phyloP scores from a whole-genome alignment of 345 rosid species.

The Rhizophora mangle region DNA sequence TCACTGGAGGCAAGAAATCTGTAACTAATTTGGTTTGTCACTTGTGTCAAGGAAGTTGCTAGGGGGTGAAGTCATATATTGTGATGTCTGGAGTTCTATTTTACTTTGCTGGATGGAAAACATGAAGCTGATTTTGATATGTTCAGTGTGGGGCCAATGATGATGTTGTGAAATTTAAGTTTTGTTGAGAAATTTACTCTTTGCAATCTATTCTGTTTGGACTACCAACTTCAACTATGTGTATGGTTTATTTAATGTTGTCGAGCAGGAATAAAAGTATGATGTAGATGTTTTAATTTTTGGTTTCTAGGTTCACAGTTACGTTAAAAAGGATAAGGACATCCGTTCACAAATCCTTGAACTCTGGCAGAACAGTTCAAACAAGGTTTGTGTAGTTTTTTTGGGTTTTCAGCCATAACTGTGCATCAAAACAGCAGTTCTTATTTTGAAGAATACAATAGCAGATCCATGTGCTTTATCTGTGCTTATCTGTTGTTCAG shows the following conservation, averaged over 20 bases:
- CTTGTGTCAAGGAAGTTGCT: not conserved
- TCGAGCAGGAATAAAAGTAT: conserved; percentile 1
- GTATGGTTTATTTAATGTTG: not conserved
- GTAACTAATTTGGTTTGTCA: not conserved
- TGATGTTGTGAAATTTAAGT: not conserved
- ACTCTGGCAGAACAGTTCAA: conserved; percentile 52
- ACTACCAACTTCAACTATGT: not conserved
- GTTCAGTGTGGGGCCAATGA: conserved; percentile 2
- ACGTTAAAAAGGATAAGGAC: conserved; percentile 41
- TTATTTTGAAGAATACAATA: not conserved
- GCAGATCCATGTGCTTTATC: conserved; percentile 9
- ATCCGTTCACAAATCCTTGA: conserved; percentile 41
- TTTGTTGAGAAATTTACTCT: not conserved
- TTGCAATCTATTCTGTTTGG: too few relatives aligned
- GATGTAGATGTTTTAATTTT: not conserved
- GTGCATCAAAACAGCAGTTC: not conserved
- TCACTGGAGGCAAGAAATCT: not conserved
- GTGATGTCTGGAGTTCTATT: not conserved
- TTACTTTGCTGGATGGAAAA: not conserved
- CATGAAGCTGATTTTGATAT: not conserved
- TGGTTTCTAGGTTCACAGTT: conserved; percentile 49
- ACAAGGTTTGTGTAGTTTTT: conserved; percentile 56
- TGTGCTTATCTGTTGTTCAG: not conserved
- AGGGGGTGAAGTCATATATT: not conserved
- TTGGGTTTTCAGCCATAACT: not conserved